Evolutionary conservation across 2,329 filamentous ascomycete species (phyloP).

Genomic region (Trichothecium sympodiale): DNA sequence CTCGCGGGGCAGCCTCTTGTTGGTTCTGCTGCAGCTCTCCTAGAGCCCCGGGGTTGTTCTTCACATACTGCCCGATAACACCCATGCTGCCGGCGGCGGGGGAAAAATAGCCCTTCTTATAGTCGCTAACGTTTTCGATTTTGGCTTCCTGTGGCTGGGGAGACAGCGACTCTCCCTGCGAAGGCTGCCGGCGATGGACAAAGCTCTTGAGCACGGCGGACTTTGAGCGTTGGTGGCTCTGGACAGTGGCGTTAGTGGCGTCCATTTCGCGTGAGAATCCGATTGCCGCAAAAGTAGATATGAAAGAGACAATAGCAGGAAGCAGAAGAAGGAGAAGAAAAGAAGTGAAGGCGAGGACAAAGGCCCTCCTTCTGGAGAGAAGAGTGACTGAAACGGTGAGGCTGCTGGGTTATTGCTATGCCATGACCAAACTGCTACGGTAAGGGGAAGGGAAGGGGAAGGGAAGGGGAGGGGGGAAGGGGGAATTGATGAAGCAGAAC

Average conservation of each 20-base stretch:
- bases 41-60: conserved; percentile 32
- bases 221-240: conserved; percentile 30
- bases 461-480: neutral
- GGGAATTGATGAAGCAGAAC: conserved; percentile 1
- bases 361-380: no score
- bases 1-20: conserved; percentile 25
- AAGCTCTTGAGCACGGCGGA: conserved; percentile 39
- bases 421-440: no score
- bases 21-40: conserved; percentile 48
- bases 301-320: neutral
- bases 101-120: conserved; percentile 8
- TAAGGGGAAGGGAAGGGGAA: no score
- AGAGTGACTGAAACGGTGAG: no score
- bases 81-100: conserved; percentile 14
- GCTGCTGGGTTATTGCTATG: no score
- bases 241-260: no score
- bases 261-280: no score
- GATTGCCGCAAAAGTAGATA: no score
- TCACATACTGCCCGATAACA: conserved; percentile 19
- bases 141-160: conserved; percentile 10
- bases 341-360: neutral
- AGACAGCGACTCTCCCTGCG: conserved; percentile 25
- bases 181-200: conserved; percentile 37
- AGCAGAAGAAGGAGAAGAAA: conserved; percentile 1
- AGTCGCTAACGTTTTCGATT: conserved; percentile 6